Percentiles rank a stretch among this genome's conserved stretches.
Conservation (phyloP, 257 asterid species). For the Petrea volubilis region DNA sequence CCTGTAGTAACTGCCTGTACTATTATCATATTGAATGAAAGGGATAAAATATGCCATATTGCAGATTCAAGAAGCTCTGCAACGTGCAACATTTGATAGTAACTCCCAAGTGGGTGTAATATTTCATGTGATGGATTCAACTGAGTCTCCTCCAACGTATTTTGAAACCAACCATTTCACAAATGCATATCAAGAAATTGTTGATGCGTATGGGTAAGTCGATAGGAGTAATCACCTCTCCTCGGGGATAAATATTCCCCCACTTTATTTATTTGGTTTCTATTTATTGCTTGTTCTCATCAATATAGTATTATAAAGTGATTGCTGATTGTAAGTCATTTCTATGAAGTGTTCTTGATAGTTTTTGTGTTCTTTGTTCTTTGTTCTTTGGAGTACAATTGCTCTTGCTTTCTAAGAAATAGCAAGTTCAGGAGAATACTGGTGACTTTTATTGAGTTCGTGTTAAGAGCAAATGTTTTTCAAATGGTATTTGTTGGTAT, state of each 20-base stretch:
- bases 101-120: constrained; percentile 90
- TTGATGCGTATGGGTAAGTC: constrained; percentile 98
- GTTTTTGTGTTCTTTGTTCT: neutral
- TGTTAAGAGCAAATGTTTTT: neutral
- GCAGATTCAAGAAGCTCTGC: constrained; percentile 95
- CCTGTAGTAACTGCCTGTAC: constrained; percentile 17
- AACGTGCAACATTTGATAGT: constrained; percentile 92
- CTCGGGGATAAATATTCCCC: constrained; percentile 10
- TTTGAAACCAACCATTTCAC: constrained; percentile 84
- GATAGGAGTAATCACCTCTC: neutral
- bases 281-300: constrained; percentile 1
- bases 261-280: neutral
- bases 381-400: neutral
- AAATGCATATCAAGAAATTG: constrained; percentile 91
- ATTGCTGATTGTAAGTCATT: neutral
- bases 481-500: constrained; percentile 1
- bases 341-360: constrained; percentile 8
- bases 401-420: neutral
- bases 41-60: constrained; percentile 27
- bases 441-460: neutral
- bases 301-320: constrained; percentile 2
- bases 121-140: constrained; percentile 87
- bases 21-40: constrained; percentile 23
- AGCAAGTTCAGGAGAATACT: neutral
- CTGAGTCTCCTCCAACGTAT: constrained; percentile 91